These are phyloP conservation scores for Mallotus repandus DNA, from an alignment of 441 rosid species.

Conservation along the genomic window DNA sequence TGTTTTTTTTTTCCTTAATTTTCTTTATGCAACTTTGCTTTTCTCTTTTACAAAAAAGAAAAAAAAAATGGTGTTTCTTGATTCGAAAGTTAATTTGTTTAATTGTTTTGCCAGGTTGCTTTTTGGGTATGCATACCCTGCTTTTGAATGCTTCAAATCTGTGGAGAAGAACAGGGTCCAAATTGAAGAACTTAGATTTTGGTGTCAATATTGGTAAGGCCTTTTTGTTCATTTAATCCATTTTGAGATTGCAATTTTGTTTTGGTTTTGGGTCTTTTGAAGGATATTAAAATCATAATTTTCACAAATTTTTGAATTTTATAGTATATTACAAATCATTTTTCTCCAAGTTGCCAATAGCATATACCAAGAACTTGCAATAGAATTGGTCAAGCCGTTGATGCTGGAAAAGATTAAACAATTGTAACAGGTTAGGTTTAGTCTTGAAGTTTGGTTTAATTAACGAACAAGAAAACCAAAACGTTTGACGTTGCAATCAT, in stretches of 20 bases:
- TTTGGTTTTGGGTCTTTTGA: not conserved
- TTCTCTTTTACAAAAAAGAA: not conserved
- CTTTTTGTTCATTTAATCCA: not conserved
- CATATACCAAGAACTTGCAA: not conserved
- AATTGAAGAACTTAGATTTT: constrained; percentile 61
- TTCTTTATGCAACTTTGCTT: not conserved
- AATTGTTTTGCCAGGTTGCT: constrained; percentile 40
- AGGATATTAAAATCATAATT: too few relatives aligned
- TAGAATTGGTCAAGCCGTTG: not conserved
- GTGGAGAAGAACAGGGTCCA: constrained; percentile 66
- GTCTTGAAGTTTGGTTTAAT: not conserved
- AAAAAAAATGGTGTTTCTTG: not conserved
- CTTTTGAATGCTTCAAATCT: constrained; percentile 68
- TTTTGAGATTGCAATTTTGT: not conserved
- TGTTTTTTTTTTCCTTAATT: not conserved
- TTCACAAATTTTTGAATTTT: not conserved
- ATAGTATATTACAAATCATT: not conserved
- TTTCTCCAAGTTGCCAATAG: not conserved
- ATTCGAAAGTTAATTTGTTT: not conserved
- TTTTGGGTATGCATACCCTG: constrained; percentile 84
- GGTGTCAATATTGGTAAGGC: constrained; percentile 85
- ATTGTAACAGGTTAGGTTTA: not conserved
- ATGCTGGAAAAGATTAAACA: not conserved
- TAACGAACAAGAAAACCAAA: not conserved
- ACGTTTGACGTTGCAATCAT: not conserved